These are phyloP conservation scores for Candida coquimbonensis DNA, from an alignment of 805 yeast genomes.

Conservation along the genomic window DNA sequence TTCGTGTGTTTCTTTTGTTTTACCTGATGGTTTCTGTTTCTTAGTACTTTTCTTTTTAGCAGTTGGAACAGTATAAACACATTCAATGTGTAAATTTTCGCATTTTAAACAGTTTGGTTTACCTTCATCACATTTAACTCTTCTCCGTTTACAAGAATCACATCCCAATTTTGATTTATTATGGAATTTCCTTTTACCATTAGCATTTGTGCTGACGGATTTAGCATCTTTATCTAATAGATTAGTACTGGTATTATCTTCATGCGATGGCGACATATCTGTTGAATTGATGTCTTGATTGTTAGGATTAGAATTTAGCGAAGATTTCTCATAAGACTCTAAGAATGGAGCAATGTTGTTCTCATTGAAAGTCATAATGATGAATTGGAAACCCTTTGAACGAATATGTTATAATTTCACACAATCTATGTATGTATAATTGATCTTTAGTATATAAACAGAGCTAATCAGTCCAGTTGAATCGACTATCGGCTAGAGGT, in stretches of 20 bases:
- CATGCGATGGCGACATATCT: background rate
- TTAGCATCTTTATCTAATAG: constrained; percentile 34
- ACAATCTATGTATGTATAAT: background rate
- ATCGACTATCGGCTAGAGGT: constrained; percentile 6
- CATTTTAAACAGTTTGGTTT: constrained; percentile 80
- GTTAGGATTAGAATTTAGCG: background rate
- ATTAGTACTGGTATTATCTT: background rate
- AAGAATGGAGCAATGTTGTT: constrained; percentile 8
- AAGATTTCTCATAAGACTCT: constrained; percentile 7
- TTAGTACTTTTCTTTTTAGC: background rate
- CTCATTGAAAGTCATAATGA: constrained; percentile 3
- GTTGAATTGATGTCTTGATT: background rate
- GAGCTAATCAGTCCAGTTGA: constrained; percentile 13
- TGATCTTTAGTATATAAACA: background rate
- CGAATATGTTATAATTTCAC: background rate
- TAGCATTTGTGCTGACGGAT: constrained; percentile 35
- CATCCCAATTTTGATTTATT: constrained; percentile 87
- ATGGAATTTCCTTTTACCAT: constrained; percentile 81
- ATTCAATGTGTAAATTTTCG: constrained; percentile 66
- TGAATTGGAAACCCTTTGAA: background rate
- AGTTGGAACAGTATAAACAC: constrained; percentile 46
- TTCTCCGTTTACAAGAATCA: constrained; percentile 76
- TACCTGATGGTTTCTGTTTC: background rate
- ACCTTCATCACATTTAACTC: constrained; percentile 89
- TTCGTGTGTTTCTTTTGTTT: background rate